Base-by-base conservation (phyloP, 805 yeast genomes). In the Ogataea haglerorum region DNA sequence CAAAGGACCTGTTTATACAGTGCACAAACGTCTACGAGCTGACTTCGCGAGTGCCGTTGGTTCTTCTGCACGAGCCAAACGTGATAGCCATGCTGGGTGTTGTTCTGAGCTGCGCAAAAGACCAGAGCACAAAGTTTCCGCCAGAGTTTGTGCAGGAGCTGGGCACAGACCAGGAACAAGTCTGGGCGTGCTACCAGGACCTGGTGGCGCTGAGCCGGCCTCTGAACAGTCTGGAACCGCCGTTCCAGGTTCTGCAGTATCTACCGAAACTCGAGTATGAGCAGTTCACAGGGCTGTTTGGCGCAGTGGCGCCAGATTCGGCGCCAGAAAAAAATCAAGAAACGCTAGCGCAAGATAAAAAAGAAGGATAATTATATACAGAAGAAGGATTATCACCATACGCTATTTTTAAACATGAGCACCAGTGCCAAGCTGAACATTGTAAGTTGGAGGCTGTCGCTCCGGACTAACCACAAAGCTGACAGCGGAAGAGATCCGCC, bases 401-500 rank as follows among this genome's bases (percentile, higher is more conserved):
- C 21, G 21, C 21, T 9, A 19, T 19, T 7, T 19, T 3, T 7
- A 7, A 12, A 26, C 10, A 52, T 52, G 56, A 51, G 54, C 43
- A 50, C 56, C 15, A 38, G 42, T 18, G 17, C 48, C 15, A 50
- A 50, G 34, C 38, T 45, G 39, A 51, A 50, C 43, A 42, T 39
- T 17, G 56, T 52, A 44, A 31, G 56, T 42, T 14, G n/a, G n/a
- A 13, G 18, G 10, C 13, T 10, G 7, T 19, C 4, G 8, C 17
- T 4, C 13, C n/a, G 24, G 23, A 4, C 33, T 42, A 30, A 36
- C 36, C n/a, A 13, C 32, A 13, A 10, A 55, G 63, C 42, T 57
- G 9, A 53, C 64, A 34, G 60, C 65, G 12, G 65, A 62, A 40
- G 61, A 59, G 41, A 60, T 62, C 35, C 58, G 65, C 16, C 63